Conservation (phyloP, 495 filamentous ascomycete genomes). For the Neurospora cerealis region DNA sequence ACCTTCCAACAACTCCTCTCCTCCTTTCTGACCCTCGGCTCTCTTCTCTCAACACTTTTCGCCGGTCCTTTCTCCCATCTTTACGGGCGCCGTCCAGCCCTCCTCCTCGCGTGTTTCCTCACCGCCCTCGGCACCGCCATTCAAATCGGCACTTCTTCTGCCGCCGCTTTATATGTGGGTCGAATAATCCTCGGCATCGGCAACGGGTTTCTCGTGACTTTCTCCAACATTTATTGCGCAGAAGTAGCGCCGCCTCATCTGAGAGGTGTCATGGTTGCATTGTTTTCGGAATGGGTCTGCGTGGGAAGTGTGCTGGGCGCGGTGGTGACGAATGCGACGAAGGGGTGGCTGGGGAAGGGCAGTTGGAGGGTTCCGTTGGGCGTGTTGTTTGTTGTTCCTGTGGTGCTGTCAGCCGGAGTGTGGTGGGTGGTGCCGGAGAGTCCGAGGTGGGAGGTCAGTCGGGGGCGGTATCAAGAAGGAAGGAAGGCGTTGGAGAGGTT, state of each 20-base stretch:
- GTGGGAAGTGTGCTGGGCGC: slow-evolving; percentile 45
- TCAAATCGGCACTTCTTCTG: slow-evolving; percentile 36
- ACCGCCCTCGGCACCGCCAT: slow-evolving; percentile 34
- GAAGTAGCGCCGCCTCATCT: slow-evolving; percentile 28
- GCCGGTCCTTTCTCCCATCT: slow-evolving; percentile 41
- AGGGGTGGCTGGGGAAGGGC: slow-evolving; percentile 23
- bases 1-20: slow-evolving; percentile 46
- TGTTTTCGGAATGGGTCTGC: slow-evolving; percentile 29
- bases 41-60: slow-evolving; percentile 43
- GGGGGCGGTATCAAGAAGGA: slow-evolving; percentile 34
- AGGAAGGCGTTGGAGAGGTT: slow-evolving; percentile 30
- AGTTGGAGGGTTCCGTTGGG: slow-evolving; percentile 48
- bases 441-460: slow-evolving; percentile 47
- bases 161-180: slow-evolving; percentile 38
- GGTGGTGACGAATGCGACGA: slow-evolving; percentile 26
- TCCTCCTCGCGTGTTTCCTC: slow-evolving; percentile 39
- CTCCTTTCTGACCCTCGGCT: slow-evolving; percentile 47
- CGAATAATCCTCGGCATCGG: slow-evolving; percentile 42
- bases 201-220: slow-evolving; percentile 44
- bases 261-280: slow-evolving; percentile 27
- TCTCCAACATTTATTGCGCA: slow-evolving; percentile 41
- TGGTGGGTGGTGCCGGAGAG: slow-evolving; percentile 51
- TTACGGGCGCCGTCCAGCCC: slow-evolving; percentile 38
- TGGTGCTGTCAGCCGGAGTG: slow-evolving; percentile 37
- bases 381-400: slow-evolving; percentile 43